Conservation (phyloP, 345 rosid species). For the Linum tenue region DNA sequence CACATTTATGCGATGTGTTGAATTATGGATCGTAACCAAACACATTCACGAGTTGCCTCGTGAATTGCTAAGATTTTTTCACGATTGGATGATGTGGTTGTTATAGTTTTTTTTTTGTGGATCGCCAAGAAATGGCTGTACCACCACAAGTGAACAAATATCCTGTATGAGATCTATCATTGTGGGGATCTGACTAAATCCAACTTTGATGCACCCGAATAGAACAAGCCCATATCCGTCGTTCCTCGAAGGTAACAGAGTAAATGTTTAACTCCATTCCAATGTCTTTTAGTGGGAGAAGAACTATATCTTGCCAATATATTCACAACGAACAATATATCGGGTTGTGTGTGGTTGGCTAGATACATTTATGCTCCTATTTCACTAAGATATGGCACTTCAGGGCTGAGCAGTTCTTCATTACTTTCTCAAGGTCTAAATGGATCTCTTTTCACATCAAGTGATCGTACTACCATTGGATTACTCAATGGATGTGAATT, state of each 20-base stretch:
- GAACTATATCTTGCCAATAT: conserved; percentile 1
- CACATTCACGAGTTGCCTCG: no score
- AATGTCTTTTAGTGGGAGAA: not conserved
- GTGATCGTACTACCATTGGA: not conserved
- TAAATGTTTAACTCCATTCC: not conserved
- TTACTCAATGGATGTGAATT: not conserved
- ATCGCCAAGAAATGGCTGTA: not conserved
- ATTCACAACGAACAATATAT: not conserved
- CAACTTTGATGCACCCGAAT: not conserved
- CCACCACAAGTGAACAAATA: not conserved
- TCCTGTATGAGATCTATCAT: not conserved
- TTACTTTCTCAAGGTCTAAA: conserved; percentile 1
- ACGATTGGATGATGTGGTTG: not conserved
- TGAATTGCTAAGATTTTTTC: not conserved
- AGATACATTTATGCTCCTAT: conserved; percentile 4
- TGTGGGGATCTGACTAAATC: not conserved
- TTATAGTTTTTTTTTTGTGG: not conserved
- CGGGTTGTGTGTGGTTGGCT: not conserved
- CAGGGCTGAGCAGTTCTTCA: not conserved
- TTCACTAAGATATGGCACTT: conserved; percentile 1
- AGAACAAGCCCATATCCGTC: not conserved
- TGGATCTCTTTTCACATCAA: not conserved
- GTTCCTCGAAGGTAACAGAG: not conserved
- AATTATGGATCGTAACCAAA: no score
- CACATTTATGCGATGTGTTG: no score